A percentile compares a stretch with the other conserved stretches of the same genome.
Evolutionary conservation across 2,329 filamentous ascomycete species (phyloP).

Genomic region (Ceratocystis lukuohia): DNA sequence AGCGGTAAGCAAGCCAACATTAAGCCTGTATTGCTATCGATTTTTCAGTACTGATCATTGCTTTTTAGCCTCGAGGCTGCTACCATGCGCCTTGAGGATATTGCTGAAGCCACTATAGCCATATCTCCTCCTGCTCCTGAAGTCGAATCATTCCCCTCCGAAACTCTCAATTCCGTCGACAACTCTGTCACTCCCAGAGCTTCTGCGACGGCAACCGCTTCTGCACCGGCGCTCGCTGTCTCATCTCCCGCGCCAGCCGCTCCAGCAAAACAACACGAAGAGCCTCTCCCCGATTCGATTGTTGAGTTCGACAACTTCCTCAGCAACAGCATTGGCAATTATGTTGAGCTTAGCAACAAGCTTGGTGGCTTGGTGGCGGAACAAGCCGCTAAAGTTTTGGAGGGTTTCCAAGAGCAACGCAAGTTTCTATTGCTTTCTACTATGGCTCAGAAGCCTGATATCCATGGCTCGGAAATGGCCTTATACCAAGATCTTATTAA

Average conservation of each 20-base stretch:
- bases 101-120: conserved; percentile 63
- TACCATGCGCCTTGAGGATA: conserved; percentile 90
- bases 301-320: conserved; percentile 80
- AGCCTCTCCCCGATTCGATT: conserved; percentile 60
- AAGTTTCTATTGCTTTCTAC: conserved; percentile 78
- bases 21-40: background rate
- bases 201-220: conserved; percentile 19
- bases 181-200: background rate
- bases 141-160: conserved; percentile 23
- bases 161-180: background rate
- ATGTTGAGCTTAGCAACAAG: conserved; percentile 62
- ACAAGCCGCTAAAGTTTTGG: conserved; percentile 49
- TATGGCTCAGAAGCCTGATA: conserved; percentile 82
- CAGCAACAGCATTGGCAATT: conserved; percentile 58
- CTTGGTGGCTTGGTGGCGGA: conserved; percentile 66
- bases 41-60: background rate
- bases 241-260: conserved; percentile 29
- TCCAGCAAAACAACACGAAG: conserved; percentile 30
- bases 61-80: conserved; percentile 77
- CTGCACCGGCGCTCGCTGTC: conserved; percentile 18
- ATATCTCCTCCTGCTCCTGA: conserved; percentile 37
- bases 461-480: conserved; percentile 43
- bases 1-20: conserved; percentile 53
- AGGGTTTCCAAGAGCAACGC: conserved; percentile 70
- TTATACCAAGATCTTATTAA: conserved; percentile 67